Conservation (phyloP, 2,329 filamentous ascomycete genomes). For the Atkinsonella texensis region DNA sequence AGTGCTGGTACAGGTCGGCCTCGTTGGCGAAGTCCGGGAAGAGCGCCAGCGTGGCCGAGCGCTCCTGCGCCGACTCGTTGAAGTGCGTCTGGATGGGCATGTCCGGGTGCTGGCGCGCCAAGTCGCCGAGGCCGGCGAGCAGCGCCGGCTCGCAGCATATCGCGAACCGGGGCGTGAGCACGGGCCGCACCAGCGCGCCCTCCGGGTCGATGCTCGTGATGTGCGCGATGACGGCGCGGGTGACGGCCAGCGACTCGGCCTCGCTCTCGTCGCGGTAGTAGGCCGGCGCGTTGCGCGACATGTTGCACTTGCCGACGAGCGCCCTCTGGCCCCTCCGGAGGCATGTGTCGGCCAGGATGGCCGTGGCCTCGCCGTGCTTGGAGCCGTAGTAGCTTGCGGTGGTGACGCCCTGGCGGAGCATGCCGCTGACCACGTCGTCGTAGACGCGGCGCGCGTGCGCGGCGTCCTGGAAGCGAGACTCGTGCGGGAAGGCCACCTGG, state of each 20-base stretch:
- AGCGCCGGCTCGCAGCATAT: slow-evolving; percentile 45
- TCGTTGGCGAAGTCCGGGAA: slow-evolving; percentile 46
- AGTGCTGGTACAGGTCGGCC: slow-evolving; percentile 45
- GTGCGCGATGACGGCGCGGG: slow-evolving; percentile 34
- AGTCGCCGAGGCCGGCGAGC: slow-evolving; percentile 40
- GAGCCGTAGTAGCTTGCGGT: slow-evolving; percentile 50
- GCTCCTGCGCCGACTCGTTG: slow-evolving; percentile 51
- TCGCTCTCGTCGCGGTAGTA: slow-evolving; percentile 37
- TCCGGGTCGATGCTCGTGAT: slow-evolving; percentile 32
- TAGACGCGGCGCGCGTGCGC: slow-evolving; percentile 42
- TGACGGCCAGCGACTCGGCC: slow-evolving; percentile 36
- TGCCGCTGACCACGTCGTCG: slow-evolving; percentile 38
- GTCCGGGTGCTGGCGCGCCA: slow-evolving; percentile 34
- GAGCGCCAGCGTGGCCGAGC: slow-evolving; percentile 38
- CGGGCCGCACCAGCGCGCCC: slow-evolving; percentile 31
- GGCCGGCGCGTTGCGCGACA: slow-evolving; percentile 43
- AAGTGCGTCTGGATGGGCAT: slow-evolving; percentile 56
- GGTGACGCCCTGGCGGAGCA: slow-evolving; percentile 50
- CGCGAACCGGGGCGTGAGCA: slow-evolving; percentile 49
- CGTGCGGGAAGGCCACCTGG: slow-evolving; percentile 51
- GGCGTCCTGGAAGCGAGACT: slow-evolving; percentile 45
- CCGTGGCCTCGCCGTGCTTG: slow-evolving; percentile 42
- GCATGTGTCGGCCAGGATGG: slow-evolving; percentile 43
- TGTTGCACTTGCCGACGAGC: slow-evolving; percentile 51
- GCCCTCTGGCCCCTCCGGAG: slow-evolving; percentile 42